Evolutionary conservation across 176 grass and related monocot genomes (phyloP), one percentile per base, ranked within the genome.

Genomic region (Eleusine coracana): DNA sequence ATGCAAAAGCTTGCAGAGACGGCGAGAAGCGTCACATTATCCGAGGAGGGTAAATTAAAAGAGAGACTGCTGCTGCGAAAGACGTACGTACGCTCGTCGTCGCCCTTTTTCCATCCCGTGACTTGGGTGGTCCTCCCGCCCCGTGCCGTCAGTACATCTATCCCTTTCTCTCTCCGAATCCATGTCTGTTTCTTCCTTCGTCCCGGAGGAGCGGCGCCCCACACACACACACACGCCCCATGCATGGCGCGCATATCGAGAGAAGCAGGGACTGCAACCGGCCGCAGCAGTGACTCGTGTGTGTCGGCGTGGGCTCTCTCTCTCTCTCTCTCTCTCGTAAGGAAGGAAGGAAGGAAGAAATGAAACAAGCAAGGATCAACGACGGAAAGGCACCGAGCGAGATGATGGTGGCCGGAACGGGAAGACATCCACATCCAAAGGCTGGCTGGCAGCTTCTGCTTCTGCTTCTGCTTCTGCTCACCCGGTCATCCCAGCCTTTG

Each of bases 101-200:
- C 59, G 67, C 25, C 3, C 3, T 29, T 50, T 50, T 70, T 41
- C 51, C 75, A 67, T 65, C 83, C 88, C 88, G 88, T 89, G 88
- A 89, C 82, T 63, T 63, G 73, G 52, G 79, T 89, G 88, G 88
- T 89, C 88, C 87, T 76, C 3, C n/a, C 41, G 41, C 5, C 5
- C n/a, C 31, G 2, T 34, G 31, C 31, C n/a, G 31, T 62, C 17
- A 37, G 17, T 5, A 39, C 34, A 36, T 14, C 36, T 40, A 51
- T 16, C 82, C 38, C 63, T 73, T 78, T 80, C 84, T 67, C 77
- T 67, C 73, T 77, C 71, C 85, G 52, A 82, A 78, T 83, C 81
- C 81, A 60, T 56, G 77, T 65, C 79, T 79, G 66, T 68, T 84
- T 59, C 44, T 46, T 46, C 44, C 44, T 10, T 46, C n/a, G n/a